phyloP scores from a whole-genome alignment of 2,329 filamentous ascomycete genomes.

The Penicillium sp. region DNA sequence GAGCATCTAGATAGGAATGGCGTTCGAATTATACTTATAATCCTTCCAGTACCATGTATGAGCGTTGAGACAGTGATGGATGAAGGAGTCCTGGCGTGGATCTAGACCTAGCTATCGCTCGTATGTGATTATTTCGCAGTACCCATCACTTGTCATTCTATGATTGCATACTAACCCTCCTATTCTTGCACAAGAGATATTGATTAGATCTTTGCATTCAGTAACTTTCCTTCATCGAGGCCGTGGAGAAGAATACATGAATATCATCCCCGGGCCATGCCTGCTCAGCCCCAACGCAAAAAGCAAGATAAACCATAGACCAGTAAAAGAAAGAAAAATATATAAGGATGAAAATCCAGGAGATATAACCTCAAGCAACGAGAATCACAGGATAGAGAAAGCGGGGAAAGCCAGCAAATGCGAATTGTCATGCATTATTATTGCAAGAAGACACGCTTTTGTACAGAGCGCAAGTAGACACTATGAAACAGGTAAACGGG shows the following conservation, averaged over 20 bases:
- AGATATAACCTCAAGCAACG: constrained; percentile 18
- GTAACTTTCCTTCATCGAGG: constrained; percentile 27
- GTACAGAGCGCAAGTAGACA: constrained; percentile 30
- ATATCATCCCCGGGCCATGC: constrained; percentile 17
- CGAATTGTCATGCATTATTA: constrained; percentile 15
- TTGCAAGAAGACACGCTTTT: constrained; percentile 32
- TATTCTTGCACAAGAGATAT: neutral
- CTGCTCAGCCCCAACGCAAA: constrained; percentile 7
- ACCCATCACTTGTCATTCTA: neutral
- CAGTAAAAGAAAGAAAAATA: neutral
- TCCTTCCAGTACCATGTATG: too few species aligned
- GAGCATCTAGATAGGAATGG: neutral
- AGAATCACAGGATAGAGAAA: constrained; percentile 7
- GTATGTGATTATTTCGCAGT: too few species aligned
- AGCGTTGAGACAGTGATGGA: too few species aligned
- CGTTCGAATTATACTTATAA: neutral
- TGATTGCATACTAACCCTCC: neutral
- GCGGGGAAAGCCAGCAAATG: constrained; percentile 15
- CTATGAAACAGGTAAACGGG: constrained; percentile 21
- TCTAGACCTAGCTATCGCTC: too few species aligned
- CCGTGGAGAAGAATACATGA: constrained; percentile 33
- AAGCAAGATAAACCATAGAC: neutral
- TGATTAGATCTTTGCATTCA: constrained; percentile 22
- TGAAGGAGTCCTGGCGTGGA: too few species aligned
- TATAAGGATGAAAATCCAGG: constrained; percentile 12